Conservation (phyloP, 2,329 filamentous ascomycete genomes). For the Ilyonectria destructans region DNA sequence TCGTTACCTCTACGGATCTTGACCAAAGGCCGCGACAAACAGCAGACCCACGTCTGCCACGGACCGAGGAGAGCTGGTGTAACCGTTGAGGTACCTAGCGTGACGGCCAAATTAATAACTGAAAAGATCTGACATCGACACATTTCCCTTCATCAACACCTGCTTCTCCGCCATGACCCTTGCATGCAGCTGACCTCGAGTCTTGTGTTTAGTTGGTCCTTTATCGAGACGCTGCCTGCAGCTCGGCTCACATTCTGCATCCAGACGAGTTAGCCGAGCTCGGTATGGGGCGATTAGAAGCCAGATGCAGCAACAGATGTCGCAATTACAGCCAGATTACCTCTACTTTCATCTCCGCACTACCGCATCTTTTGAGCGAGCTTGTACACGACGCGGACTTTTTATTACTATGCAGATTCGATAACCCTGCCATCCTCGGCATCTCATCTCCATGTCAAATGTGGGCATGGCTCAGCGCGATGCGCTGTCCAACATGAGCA, state of each 20-base stretch:
- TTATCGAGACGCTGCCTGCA: not conserved
- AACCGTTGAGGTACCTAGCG: conserved; percentile 67
- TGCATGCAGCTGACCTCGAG: conserved; percentile 8
- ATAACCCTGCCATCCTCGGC: conserved; percentile 17
- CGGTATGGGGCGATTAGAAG: conserved; percentile 8
- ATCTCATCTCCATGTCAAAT: conserved; percentile 25
- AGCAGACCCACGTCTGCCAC: conserved; percentile 47
- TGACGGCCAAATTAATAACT: conserved; percentile 72
- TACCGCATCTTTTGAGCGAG: not conserved
- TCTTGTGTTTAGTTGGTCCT: conserved; percentile 11
- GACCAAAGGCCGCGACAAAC: conserved; percentile 76
- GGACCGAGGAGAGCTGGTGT: conserved; percentile 51
- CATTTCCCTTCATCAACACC: conserved; percentile 15
- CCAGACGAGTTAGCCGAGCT: not conserved
- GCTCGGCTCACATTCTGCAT: not conserved
- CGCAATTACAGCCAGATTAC: not conserved
- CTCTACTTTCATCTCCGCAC: not conserved
- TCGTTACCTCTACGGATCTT: conserved; percentile 61
- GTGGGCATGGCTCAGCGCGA: conserved; percentile 39
- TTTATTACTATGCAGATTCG: conserved; percentile 30
- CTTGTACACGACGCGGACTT: not conserved
- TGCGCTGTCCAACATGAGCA: conserved; percentile 33
- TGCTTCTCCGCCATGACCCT: conserved; percentile 9
- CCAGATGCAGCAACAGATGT: not conserved
- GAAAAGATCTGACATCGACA: conserved; percentile 81